Percentiles rank a stretch among this genome's conserved stretches.
These are phyloP conservation scores for Peziza echinospora DNA, from an alignment of 495 filamentous ascomycete species.

Conservation along the genomic window DNA sequence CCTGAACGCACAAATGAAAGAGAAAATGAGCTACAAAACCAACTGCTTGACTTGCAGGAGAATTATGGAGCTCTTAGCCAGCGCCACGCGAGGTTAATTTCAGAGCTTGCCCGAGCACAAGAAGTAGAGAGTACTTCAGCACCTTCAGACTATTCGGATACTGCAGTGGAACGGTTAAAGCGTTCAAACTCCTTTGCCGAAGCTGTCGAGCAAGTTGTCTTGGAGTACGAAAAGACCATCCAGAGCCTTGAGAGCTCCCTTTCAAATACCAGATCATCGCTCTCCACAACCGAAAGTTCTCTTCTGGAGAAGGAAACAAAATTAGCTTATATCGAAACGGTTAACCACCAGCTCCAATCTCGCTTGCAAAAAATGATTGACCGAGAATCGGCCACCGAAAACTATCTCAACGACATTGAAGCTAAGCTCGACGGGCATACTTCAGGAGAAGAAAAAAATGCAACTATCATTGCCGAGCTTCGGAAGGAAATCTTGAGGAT, in stretches of 20 bases:
- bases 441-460: constrained; percentile 80
- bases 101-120: constrained; percentile 47
- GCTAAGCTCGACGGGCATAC: constrained; percentile 70
- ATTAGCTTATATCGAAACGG: constrained; percentile 74
- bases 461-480: constrained; percentile 61
- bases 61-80: constrained; percentile 80
- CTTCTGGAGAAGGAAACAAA: constrained; percentile 85
- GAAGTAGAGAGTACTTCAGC: constrained; percentile 31
- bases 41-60: constrained; percentile 79
- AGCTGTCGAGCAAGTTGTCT: constrained; percentile 82
- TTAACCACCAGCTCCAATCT: constrained; percentile 70
- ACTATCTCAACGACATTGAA: constrained; percentile 80
- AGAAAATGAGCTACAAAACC: constrained; percentile 82
- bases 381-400: constrained; percentile 70
- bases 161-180: constrained; percentile 70
- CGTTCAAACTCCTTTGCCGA: constrained; percentile 86
- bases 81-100: constrained; percentile 84
- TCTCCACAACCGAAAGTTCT: constrained; percentile 63
- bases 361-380: constrained; percentile 78
- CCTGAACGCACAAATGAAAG: constrained; percentile 62
- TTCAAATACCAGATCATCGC: constrained; percentile 63
- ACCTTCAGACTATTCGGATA: constrained; percentile 42
- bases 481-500: constrained; percentile 79
- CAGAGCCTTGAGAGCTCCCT: constrained; percentile 80
- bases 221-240: constrained; percentile 98